Percentiles rank a stretch among this genome's conserved stretches.
These are phyloP conservation scores for Tetraselmis striata DNA, from an alignment of 139 green algal genomes.

Conservation along the genomic window DNA sequence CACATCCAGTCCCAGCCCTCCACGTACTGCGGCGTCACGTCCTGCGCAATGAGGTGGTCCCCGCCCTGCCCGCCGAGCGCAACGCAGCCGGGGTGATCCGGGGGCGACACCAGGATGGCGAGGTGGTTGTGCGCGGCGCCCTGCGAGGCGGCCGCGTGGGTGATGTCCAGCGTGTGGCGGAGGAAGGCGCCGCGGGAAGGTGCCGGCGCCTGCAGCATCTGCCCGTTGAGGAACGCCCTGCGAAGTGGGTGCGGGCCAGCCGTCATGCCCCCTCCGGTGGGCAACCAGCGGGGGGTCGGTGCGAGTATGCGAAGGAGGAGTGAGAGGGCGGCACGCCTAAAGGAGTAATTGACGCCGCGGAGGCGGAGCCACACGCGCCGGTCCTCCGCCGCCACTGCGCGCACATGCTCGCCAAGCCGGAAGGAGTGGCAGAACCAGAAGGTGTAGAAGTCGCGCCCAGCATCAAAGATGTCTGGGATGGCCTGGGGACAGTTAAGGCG, in stretches of 20 bases:
- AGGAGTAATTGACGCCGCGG: conserved; percentile 28
- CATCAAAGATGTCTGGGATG: background rate
- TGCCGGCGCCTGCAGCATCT: background rate
- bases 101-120: conserved; percentile 26
- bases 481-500: no score
- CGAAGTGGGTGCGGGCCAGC: no score
- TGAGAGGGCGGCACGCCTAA: background rate
- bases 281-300: no score
- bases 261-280: no score
- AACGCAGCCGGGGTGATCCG: conserved; percentile 29
- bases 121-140: conserved; percentile 21
- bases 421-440: conserved; percentile 18
- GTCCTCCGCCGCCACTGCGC: background rate
- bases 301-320: no score
- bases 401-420: conserved; percentile 6
- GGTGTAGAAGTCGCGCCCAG: conserved; percentile 28
- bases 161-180: conserved; percentile 24
- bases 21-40: conserved; percentile 34
- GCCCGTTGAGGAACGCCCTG: conserved; percentile 1
- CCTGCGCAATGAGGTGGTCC: conserved; percentile 35
- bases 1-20: conserved; percentile 37
- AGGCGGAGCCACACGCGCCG: conserved; percentile 23
- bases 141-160: background rate
- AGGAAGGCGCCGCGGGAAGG: conserved; percentile 32
- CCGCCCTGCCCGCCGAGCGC: conserved; percentile 30